Evolutionary conservation across 768 basidiomycete species (phyloP), one percentile per base, ranked within the genome.

Genomic region (Panaeolus papilionaceus): DNA sequence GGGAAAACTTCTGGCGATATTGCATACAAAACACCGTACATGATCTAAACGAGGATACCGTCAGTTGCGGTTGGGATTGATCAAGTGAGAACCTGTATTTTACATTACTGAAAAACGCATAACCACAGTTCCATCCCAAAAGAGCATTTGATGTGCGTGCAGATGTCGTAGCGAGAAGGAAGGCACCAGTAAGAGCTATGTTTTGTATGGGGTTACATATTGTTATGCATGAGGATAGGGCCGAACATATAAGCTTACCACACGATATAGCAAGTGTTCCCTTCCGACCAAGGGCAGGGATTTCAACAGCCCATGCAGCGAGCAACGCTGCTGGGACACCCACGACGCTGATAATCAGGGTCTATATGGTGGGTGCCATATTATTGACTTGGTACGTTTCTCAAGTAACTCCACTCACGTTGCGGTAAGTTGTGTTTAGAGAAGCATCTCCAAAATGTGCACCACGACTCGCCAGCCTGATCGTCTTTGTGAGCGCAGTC

Each of bases 41-140:
- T 92, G 66, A 89, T 88, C 88, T 89, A 58, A 33, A 39, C 14
- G 4, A n/a, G 44, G 65, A 14, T 38, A n/a, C n/a, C 65, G 65
- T 39, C 58, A 33, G 42, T 38, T 23, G 20, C 64, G n/a, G 38
- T 47, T 23, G 6, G 10, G 40, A 18, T 38, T 2, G n/a, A 40
- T 54, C 28, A n/a, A 6, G 6, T 54, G 10, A 4, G 23, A 61
- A 33, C 26, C 61, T 38, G 61, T n/a, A 40, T 77, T 81, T 58
- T 66, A 89, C 86, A 71, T 89, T 89, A 64, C 85, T 88, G 69
- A 77, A 83, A 73, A 89, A 89, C 4, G 79, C 80, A 67, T 90
- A 91, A 16, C 86, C 90, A 75, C 92, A 93, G 74, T 92, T 92
- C 91, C 91, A 93, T 64, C 89, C 92, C 47, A 93, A 82, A 61